Percentiles rank a stretch among this genome's conserved stretches.
Evolutionary conservation across 257 asterid species (phyloP).

Genomic region (Nicotiana tabacum): DNA sequence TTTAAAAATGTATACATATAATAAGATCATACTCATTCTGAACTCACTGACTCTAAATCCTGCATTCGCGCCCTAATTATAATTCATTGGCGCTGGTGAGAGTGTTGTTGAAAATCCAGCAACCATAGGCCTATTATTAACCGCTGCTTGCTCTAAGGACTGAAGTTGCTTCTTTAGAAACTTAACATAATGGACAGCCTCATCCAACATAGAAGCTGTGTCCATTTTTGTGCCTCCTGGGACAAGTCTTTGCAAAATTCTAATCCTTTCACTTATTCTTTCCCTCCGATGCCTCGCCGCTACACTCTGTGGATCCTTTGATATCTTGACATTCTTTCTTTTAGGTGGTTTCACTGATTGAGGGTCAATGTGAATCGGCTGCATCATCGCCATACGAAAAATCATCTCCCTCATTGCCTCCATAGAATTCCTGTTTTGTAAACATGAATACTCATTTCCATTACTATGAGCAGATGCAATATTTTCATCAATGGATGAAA

Average conservation of each 20-base stretch:
- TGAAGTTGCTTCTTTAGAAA: slow-evolving; percentile 42
- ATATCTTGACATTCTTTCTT: slow-evolving; percentile 47
- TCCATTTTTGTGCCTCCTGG: slow-evolving; percentile 57
- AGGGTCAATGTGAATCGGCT: slow-evolving; percentile 44
- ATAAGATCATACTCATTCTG: too few species aligned
- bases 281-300: slow-evolving; percentile 54
- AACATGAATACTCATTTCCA: not conserved
- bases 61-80: not conserved
- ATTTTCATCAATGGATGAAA: not conserved
- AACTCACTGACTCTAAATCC: too few species aligned
- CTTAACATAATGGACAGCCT: slow-evolving; percentile 48
- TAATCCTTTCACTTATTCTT: slow-evolving; percentile 45
- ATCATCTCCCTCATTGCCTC: slow-evolving; percentile 52
- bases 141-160: slow-evolving; percentile 27
- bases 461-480: not conserved
- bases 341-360: slow-evolving; percentile 37
- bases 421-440: slow-evolving; percentile 28
- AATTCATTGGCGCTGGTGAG: not conserved
- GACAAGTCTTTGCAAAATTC: slow-evolving; percentile 43
- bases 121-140: slow-evolving; percentile 14
- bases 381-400: slow-evolving; percentile 48
- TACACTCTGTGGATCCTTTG: slow-evolving; percentile 54
- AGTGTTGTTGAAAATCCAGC: slow-evolving; percentile 3
- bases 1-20: too few species aligned
- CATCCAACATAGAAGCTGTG: slow-evolving; percentile 54